Percentiles rank a stretch among this genome's conserved stretches.
Evolutionary conservation across 1,139 yeast species (phyloP).

Genomic region (Blastobotrys capitulatus): DNA sequence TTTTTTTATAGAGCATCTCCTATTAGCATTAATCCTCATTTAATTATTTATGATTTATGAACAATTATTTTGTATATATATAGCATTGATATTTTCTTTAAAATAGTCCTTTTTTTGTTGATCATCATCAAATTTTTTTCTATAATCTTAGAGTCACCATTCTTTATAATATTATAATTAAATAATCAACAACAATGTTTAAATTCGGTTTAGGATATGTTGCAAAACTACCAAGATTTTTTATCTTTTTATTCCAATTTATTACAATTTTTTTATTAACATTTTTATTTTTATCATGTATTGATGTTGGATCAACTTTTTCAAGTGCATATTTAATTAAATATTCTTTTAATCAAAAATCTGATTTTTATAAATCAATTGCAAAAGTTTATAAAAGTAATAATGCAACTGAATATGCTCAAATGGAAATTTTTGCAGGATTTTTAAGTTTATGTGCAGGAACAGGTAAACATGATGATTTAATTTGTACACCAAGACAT

Average conservation of each 20-base stretch:
- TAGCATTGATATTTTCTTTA: no score
- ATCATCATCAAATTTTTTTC: no score
- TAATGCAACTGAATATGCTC: slow-evolving; percentile 25
- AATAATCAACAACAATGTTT: slow-evolving; percentile 9
- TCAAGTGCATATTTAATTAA: slow-evolving; percentile 44
- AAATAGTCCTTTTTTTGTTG: no score
- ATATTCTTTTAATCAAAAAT: slow-evolving; percentile 42
- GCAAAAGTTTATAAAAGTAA: slow-evolving; percentile 27
- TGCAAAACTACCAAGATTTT: slow-evolving; percentile 23
- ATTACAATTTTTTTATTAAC: slow-evolving; percentile 42
- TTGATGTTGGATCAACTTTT: slow-evolving; percentile 38
- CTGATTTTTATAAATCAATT: slow-evolving; percentile 38
- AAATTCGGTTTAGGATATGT: slow-evolving; percentile 11
- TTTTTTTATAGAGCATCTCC: no score
- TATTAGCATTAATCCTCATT: no score
- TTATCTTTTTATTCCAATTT: slow-evolving; percentile 32
- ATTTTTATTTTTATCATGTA: slow-evolving; percentile 51
- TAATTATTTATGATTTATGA: no score
- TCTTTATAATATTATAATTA: no score
- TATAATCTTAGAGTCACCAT: no score
- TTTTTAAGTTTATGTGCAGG: slow-evolving; percentile 47
- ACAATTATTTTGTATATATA: no score
- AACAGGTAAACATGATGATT: slow-evolving; percentile 22
- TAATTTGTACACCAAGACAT: slow-evolving; percentile 36
- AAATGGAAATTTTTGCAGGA: slow-evolving; percentile 43